These are phyloP conservation scores for Colletotrichum limetticola DNA, from an alignment of 2,329 filamentous ascomycete genomes.

Conservation along the genomic window DNA sequence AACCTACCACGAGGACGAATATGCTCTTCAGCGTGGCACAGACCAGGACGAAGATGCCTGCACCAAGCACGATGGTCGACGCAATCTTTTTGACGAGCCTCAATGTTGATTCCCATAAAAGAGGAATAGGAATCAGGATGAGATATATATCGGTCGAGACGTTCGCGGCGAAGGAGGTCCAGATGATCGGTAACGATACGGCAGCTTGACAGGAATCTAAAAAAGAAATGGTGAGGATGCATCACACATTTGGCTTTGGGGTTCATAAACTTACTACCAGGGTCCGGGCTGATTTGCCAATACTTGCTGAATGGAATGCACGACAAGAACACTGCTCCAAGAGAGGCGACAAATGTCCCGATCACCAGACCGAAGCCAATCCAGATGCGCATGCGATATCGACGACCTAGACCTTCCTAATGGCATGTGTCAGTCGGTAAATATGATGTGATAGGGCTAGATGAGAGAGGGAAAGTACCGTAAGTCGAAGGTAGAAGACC, in stretches of 20 bases:
- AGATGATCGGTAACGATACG: slow-evolving; percentile 61
- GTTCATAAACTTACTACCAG: slow-evolving; percentile 56
- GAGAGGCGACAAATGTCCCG: slow-evolving; percentile 58
- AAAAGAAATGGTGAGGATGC: slow-evolving; percentile 10
- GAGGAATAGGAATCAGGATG: slow-evolving; percentile 66
- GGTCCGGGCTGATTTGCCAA: slow-evolving; percentile 70
- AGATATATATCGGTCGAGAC: slow-evolving; percentile 68
- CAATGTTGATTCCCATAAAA: slow-evolving; percentile 54
- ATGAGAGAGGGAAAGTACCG: slow-evolving; percentile 38
- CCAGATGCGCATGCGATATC: slow-evolving; percentile 56
- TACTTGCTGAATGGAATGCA: slow-evolving; percentile 64
- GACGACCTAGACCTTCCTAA: slow-evolving; percentile 49
- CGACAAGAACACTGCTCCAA: slow-evolving; percentile 61
- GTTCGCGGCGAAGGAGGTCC: slow-evolving; percentile 63
- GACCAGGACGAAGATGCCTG: slow-evolving; percentile 51
- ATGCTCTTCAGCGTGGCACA: slow-evolving; percentile 50
- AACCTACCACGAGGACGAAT: slow-evolving; percentile 48
- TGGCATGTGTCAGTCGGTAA: neutral
- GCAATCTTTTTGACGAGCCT: slow-evolving; percentile 49
- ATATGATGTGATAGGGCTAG: no score
- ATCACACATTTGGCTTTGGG: neutral
- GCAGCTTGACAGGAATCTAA: slow-evolving; percentile 61
- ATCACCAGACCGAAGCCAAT: slow-evolving; percentile 62
- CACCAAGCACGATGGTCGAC: slow-evolving; percentile 48
- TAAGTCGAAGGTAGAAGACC: slow-evolving; percentile 66